Percentiles rank a stretch among this genome's conserved stretches.
These are phyloP conservation scores for Oehlia diaphana DNA, from an alignment of 192 early-diverging fungal species.

Conservation along the genomic window DNA sequence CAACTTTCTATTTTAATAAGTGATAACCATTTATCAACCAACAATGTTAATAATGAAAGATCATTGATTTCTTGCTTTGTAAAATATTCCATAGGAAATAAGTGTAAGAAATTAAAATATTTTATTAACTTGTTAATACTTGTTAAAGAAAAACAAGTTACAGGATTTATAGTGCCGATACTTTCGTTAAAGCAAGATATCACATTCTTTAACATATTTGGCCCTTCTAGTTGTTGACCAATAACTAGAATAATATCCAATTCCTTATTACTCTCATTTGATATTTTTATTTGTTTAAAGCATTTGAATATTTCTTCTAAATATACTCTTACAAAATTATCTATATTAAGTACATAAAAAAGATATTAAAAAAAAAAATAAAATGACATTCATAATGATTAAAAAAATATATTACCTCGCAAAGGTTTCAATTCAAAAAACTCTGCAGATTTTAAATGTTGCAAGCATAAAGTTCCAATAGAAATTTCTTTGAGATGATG, in stretches of 20 bases:
- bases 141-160: neutral
- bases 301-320: constrained; percentile 1
- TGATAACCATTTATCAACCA: constrained; percentile 10
- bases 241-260: neutral
- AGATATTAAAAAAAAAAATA: neutral
- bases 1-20: neutral
- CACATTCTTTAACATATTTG: neutral
- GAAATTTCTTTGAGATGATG: neutral
- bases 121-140: neutral
- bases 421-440: constrained; percentile 14
- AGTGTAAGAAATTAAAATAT: neutral
- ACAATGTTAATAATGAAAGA: neutral
- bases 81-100: constrained; percentile 24
- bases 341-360: neutral
- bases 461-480: constrained; percentile 1
- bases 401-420: neutral
- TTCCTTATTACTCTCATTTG: neutral
- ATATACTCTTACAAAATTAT: constrained; percentile 6
- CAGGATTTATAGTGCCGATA: too few species aligned
- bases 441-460: constrained; percentile 13
- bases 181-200: neutral
- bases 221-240: neutral
- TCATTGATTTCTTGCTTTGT: neutral
- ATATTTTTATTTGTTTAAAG: constrained; percentile 1
- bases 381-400: neutral